These are phyloP conservation scores for Jaapia argillacea DNA, from an alignment of 768 basidiomycete genomes.

Conservation along the genomic window DNA sequence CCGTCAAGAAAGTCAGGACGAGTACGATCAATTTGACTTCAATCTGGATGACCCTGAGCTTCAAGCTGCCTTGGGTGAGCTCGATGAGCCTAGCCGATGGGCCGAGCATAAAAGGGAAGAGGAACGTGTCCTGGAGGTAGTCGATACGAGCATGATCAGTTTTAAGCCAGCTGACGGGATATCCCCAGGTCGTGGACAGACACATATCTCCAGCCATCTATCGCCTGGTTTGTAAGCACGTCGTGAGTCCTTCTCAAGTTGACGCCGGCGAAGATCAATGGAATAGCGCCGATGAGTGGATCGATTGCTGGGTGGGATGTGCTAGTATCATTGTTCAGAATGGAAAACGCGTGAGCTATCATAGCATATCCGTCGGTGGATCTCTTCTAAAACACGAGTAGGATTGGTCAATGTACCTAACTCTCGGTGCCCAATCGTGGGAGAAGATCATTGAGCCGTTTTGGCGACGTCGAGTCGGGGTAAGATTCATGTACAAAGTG, in stretches of 20 bases:
- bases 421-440: slow-evolving; percentile 42
- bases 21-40: slow-evolving; percentile 50
- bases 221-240: slow-evolving; percentile 39
- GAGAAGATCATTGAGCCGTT: slow-evolving; percentile 39
- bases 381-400: slow-evolving; percentile 15
- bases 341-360: slow-evolving; percentile 25
- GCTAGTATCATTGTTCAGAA: slow-evolving; percentile 51
- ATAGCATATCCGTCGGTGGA: background rate
- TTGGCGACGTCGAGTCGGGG: slow-evolving; percentile 46
- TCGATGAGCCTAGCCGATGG: slow-evolving; percentile 12
- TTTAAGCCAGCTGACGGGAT: background rate
- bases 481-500: slow-evolving; percentile 49
- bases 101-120: slow-evolving; percentile 34
- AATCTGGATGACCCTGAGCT: slow-evolving; percentile 55
- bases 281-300: slow-evolving; percentile 41
- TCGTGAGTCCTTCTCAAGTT: slow-evolving; percentile 22
- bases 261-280: slow-evolving; percentile 12
- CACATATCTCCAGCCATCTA: slow-evolving; percentile 45
- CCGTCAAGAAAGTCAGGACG: slow-evolving; percentile 71
- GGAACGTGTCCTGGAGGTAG: slow-evolving; percentile 37
- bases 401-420: slow-evolving; percentile 56
- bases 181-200: slow-evolving; percentile 34
- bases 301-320: slow-evolving; percentile 70
- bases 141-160: slow-evolving; percentile 7
- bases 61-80: slow-evolving; percentile 39